phyloP scores from a whole-genome alignment of 2,329 filamentous ascomycete genomes.

The Coleophoma crateriformis region DNA sequence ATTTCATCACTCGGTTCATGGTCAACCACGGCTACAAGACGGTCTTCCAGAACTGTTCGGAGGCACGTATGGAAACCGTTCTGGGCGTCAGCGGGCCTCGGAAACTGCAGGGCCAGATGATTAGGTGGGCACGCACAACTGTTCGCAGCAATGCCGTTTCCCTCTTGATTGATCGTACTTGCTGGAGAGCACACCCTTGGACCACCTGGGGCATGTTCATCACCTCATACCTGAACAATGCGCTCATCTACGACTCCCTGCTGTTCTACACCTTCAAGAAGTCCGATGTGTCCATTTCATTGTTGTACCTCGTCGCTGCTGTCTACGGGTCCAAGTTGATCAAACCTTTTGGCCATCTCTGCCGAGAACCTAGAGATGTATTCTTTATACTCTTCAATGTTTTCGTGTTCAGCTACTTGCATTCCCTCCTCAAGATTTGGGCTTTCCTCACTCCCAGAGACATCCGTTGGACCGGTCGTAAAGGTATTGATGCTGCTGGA shows the following conservation, averaged over 20 bases:
- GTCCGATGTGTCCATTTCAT: background rate
- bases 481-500: background rate
- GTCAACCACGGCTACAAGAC: slow-evolving; percentile 45
- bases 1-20: slow-evolving; percentile 51
- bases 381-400: slow-evolving; percentile 38
- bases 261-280: slow-evolving; percentile 30
- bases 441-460: slow-evolving; percentile 39
- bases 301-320: slow-evolving; percentile 2
- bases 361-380: slow-evolving; percentile 44
- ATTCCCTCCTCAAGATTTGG: slow-evolving; percentile 52
- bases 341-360: slow-evolving; percentile 50
- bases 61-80: slow-evolving; percentile 44
- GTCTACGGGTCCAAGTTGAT: slow-evolving; percentile 46
- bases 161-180: slow-evolving; percentile 32
- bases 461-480: slow-evolving; percentile 9
- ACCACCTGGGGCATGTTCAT: slow-evolving; percentile 49
- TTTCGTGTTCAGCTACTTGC: slow-evolving; percentile 50
- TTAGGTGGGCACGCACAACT: slow-evolving; percentile 53
- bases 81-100: slow-evolving; percentile 35
- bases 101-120: slow-evolving; percentile 46
- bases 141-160: slow-evolving; percentile 49
- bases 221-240: slow-evolving; percentile 48
- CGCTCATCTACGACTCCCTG: slow-evolving; percentile 42
- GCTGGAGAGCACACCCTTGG: slow-evolving; percentile 42
- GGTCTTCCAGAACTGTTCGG: slow-evolving; percentile 44